Base-by-base conservation (phyloP, 345 rosid genomes). In the Eutrema japonicum region DNA sequence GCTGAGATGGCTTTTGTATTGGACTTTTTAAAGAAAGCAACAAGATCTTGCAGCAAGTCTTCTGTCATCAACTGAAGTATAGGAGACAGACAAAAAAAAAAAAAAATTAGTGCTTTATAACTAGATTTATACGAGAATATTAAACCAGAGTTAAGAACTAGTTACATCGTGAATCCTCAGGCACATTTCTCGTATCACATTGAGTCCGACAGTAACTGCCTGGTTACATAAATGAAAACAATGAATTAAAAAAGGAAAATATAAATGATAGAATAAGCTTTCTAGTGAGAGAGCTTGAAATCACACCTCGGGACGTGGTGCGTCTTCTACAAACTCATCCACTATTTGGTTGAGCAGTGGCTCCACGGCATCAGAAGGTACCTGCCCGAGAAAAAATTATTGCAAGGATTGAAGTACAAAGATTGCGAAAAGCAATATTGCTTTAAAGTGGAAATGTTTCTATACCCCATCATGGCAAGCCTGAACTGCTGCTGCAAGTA, bases 361-460 rank as follows among this genome's bases (percentile, higher is more conserved):
- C 72, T 92, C 96, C 75, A 88, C 98, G n/a, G 92, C 97, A 86
- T 95, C 98, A 50, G 99, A 92, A 77, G 97, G 98, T 68, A 95
- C 92, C 99, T 95, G 70, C 63, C 71, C 38, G 29, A 76, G 33
- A 70, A 33, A 2, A 56, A 37, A 57, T 33, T 30, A 72, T 51
- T 55, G 32, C 46, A 40, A 51, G 18, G 40, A 29, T 12, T 32
- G 27, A 35, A 1, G 26, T 41, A 18, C 18, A 18, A 18, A 1
- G 1, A 18, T 66, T 40, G 45, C 36, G 50, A 70, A 64, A 64
- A 18, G 18, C 13, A 57, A 29, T 32, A 11, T 48, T 30, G 38
- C 50, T 58, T 30, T 33, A 47, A 61, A 37, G 48, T 36, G 60
- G 71, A 61, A 77, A 78, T 33, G 57, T 61, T 47, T 77, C 36